phyloP scores from a whole-genome alignment of 225 moss, liverwort and hornwort genomes.

The Pseudisothecium myosuroides region DNA sequence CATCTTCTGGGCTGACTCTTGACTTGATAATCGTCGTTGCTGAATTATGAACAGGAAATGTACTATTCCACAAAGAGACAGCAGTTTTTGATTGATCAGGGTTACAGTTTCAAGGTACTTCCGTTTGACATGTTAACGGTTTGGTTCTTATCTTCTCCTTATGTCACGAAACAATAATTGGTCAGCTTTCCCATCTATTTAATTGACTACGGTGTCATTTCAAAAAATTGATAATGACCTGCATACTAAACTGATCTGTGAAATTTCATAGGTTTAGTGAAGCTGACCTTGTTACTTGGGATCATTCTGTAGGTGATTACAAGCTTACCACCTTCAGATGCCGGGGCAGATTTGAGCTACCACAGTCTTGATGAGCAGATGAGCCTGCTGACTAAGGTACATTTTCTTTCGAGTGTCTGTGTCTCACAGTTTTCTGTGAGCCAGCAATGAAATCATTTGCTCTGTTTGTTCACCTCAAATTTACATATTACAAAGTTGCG shows the following conservation, averaged over 20 bases:
- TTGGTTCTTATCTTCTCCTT: not conserved
- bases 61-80: constrained; percentile 88
- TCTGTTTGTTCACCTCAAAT: not conserved
- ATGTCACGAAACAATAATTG: not conserved
- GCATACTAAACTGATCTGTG: not conserved
- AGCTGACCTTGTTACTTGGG: not conserved
- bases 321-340: constrained; percentile 74
- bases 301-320: constrained; percentile 61
- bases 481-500: not conserved
- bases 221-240: not conserved
- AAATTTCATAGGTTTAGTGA: not conserved
- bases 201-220: not conserved
- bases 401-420: not conserved
- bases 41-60: constrained; percentile 58
- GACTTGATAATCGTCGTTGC: not conserved
- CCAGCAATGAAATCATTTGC: not conserved
- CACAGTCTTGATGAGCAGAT: constrained; percentile 71
- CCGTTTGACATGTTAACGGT: not conserved
- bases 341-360: constrained; percentile 72
- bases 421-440: not conserved
- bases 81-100: constrained; percentile 93
- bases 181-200: not conserved
- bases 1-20: not conserved
- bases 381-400: constrained; percentile 76
- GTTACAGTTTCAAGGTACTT: constrained; percentile 89